These are phyloP conservation scores for Trametes polyzona DNA, from an alignment of 1,284 basidiomycete genomes.

Conservation along the genomic window DNA sequence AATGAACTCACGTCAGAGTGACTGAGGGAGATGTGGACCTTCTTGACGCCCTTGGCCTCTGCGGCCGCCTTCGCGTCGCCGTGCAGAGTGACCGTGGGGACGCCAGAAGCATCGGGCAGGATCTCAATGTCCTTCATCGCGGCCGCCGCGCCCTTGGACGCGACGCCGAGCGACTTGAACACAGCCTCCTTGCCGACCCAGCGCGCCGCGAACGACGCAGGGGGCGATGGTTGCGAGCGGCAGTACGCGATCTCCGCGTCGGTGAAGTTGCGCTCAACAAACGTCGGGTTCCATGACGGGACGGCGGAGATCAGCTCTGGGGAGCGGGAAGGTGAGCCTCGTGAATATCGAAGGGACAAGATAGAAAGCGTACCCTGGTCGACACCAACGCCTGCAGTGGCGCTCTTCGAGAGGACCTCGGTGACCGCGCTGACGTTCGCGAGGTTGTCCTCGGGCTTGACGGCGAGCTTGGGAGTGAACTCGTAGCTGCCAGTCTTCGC, in stretches of 20 bases:
- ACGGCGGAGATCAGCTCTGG: slow-evolving; percentile 91
- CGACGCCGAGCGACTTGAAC: slow-evolving; percentile 95
- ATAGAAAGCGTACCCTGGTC: slow-evolving; percentile 66
- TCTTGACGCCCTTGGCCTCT: slow-evolving; percentile 72
- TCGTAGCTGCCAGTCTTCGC: slow-evolving; percentile 85
- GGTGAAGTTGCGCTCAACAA: slow-evolving; percentile 94
- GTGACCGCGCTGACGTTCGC: slow-evolving; percentile 72
- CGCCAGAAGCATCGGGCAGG: slow-evolving; percentile 71
- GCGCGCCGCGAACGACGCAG: slow-evolving; percentile 92
- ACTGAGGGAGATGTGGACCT: slow-evolving; percentile 85
- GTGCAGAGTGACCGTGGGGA: slow-evolving; percentile 76
- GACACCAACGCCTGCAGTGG: slow-evolving; percentile 78
- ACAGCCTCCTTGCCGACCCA: slow-evolving; percentile 99
- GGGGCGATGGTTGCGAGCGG: slow-evolving; percentile 81
- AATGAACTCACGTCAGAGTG: slow-evolving; percentile 79
- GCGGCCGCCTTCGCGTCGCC: slow-evolving; percentile 86
- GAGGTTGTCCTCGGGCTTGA: slow-evolving; percentile 55
- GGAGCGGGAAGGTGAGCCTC: slow-evolving; percentile 28
- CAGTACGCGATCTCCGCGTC: slow-evolving; percentile 89
- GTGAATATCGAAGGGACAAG: slow-evolving; percentile 2
- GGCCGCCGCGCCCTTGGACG: slow-evolving; percentile 91
- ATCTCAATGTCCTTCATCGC: slow-evolving; percentile 98
- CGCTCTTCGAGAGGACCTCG: slow-evolving; percentile 51
- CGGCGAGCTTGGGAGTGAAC: slow-evolving; percentile 71
- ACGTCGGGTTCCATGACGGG: slow-evolving; percentile 88